A percentile compares a stretch with the other conserved stretches of the same genome.
Evolutionary conservation across 352 stramenopile species (phyloP).

Genomic region (Pythium rishiriense): DNA sequence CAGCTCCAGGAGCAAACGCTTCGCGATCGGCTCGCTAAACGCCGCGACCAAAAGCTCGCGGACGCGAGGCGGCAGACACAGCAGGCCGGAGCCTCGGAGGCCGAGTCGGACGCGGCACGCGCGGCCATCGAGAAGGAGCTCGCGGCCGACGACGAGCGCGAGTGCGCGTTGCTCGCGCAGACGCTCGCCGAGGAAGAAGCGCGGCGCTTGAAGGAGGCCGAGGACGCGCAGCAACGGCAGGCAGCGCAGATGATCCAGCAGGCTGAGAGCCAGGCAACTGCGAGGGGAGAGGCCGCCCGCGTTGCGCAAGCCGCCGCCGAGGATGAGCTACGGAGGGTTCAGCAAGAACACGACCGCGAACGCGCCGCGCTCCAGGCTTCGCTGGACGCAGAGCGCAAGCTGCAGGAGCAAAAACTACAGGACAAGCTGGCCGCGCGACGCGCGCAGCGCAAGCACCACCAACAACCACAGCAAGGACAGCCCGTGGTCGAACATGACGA

Average conservation of each 20-base stretch:
- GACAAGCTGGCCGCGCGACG: slow-evolving; percentile 24
- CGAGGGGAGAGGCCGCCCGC: slow-evolving; percentile 1
- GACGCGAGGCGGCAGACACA: slow-evolving; percentile 4
- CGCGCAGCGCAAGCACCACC: slow-evolving; percentile 8
- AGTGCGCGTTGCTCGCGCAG: slow-evolving; percentile 3
- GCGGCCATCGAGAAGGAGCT: slow-evolving; percentile 11
- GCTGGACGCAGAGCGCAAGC: slow-evolving; percentile 51
- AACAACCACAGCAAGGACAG: not conserved
- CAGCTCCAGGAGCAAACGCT: slow-evolving; percentile 16
- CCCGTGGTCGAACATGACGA: not conserved
- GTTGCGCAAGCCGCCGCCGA: slow-evolving; percentile 30
- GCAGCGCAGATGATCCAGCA: slow-evolving; percentile 31
- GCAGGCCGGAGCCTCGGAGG: not conserved
- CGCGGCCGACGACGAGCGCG: slow-evolving; percentile 3
- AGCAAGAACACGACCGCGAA: slow-evolving; percentile 63
- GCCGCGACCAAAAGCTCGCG: slow-evolving; percentile 11
- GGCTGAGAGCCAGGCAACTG: slow-evolving; percentile 9
- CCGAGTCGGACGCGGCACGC: not conserved
- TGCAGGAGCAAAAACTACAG: slow-evolving; percentile 65
- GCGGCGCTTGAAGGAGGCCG: slow-evolving; percentile 11
- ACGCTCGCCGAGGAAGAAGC: slow-evolving; percentile 14
- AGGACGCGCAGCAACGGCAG: slow-evolving; percentile 36
- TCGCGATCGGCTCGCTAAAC: slow-evolving; percentile 14
- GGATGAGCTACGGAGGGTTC: slow-evolving; percentile 52
- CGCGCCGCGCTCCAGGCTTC: slow-evolving; percentile 42